Percentiles rank a stretch among this genome's conserved stretches.
Conservation (phyloP, 768 basidiomycete genomes). For the Panaeolus cyanescens region DNA sequence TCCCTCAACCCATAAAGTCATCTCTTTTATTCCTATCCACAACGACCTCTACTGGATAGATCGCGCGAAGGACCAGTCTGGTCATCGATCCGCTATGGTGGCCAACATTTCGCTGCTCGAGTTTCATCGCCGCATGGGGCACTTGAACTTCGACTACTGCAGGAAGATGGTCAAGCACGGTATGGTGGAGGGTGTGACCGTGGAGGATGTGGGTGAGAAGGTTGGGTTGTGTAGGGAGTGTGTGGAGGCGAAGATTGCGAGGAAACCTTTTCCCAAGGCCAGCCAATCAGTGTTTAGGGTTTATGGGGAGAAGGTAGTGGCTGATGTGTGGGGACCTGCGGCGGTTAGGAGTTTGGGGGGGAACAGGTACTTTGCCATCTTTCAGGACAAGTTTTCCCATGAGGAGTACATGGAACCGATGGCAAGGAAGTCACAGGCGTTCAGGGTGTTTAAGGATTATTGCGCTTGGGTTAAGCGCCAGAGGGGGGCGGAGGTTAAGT, state of each 20-base stretch:
- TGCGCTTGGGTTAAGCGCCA: constrained; percentile 29
- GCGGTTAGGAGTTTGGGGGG: constrained; percentile 14
- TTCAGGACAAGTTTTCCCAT: constrained; percentile 19
- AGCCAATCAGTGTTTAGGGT: constrained; percentile 14
- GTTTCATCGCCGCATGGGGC: constrained; percentile 35
- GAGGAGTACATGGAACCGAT: constrained; percentile 8
- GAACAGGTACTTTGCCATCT: constrained; percentile 21
- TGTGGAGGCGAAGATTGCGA: constrained; percentile 30
- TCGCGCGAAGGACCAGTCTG: not conserved
- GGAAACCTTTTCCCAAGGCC: constrained; percentile 27
- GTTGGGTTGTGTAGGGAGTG: no score
- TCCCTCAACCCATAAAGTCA: constrained; percentile 12
- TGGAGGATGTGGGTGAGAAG: constrained; percentile 28
- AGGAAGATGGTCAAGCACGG: constrained; percentile 25
- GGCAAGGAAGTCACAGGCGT: constrained; percentile 17
- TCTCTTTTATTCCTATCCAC: constrained; percentile 22
- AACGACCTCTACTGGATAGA: constrained; percentile 26
- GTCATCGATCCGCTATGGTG: constrained; percentile 12
- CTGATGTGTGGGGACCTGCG: constrained; percentile 32
- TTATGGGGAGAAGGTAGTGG: constrained; percentile 15
- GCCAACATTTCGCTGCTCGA: constrained; percentile 24
- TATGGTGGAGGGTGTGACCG: constrained; percentile 29
- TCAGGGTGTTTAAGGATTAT: constrained; percentile 23
- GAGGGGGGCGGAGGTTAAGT: constrained; percentile 21
- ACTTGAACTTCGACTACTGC: constrained; percentile 29